These are phyloP conservation scores for Hypoxylon fuscum DNA, from an alignment of 495 filamentous ascomycete species.

Conservation along the genomic window DNA sequence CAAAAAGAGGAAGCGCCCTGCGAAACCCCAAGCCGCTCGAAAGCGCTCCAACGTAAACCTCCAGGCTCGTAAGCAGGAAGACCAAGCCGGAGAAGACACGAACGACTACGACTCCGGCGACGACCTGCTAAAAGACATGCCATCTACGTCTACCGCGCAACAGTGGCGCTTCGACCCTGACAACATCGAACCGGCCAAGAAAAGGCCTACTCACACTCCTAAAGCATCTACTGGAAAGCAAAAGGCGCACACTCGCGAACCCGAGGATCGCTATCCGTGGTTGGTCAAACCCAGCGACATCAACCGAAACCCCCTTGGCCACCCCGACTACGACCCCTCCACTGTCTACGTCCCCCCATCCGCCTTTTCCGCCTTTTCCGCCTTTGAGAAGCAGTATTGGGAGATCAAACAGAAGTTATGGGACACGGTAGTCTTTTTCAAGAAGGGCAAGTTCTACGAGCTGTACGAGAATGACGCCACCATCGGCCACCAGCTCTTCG, in stretches of 20 bases:
- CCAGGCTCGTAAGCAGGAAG: slow-evolving; percentile 46
- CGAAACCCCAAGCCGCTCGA: slow-evolving; percentile 58
- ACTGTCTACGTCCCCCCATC: slow-evolving; percentile 86
- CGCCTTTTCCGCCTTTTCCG: slow-evolving; percentile 80
- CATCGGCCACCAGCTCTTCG: slow-evolving; percentile 95
- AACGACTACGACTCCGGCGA: slow-evolving; percentile 62
- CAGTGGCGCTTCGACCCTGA: slow-evolving; percentile 89
- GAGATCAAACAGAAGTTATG: slow-evolving; percentile 98
- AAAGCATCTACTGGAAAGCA: slow-evolving; percentile 67
- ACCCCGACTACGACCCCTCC: slow-evolving; percentile 92
- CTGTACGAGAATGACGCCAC: slow-evolving; percentile 98
- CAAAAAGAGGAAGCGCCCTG: slow-evolving; percentile 74
- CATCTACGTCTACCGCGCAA: slow-evolving; percentile 74
- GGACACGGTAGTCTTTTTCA: slow-evolving; percentile 99
- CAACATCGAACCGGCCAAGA: slow-evolving; percentile 67
- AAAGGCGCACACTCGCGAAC: slow-evolving; percentile 79
- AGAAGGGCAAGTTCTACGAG: slow-evolving; percentile 99
- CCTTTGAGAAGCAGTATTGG: slow-evolving; percentile 99
- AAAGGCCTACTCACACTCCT: slow-evolving; percentile 54
- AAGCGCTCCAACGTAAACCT: slow-evolving; percentile 65
- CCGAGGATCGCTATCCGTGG: slow-evolving; percentile 87
- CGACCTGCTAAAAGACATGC: slow-evolving; percentile 63
- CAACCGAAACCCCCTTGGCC: slow-evolving; percentile 78
- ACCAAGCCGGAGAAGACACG: slow-evolving; percentile 36
- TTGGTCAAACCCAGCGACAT: slow-evolving; percentile 84